These are phyloP conservation scores for Aspergillus wentii DNA, from an alignment of 495 filamentous ascomycete species.

Conservation along the genomic window DNA sequence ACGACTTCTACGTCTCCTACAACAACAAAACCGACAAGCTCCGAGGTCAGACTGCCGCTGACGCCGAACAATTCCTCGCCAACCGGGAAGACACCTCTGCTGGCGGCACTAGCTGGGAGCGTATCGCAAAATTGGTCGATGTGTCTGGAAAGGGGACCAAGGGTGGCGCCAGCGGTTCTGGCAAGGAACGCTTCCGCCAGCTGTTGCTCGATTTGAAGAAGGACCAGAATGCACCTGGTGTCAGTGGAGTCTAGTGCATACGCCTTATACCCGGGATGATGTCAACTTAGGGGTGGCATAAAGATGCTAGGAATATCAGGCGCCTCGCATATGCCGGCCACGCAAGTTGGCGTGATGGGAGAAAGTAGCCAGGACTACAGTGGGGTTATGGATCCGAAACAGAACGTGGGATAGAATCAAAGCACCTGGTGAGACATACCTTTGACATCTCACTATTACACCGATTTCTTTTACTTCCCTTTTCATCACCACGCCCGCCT, in stretches of 20 bases:
- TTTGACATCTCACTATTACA: too few relatives aligned
- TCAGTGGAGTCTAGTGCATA: constrained; percentile 46
- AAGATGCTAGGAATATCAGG: too few relatives aligned
- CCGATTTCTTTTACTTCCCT: too few relatives aligned
- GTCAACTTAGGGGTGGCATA: too few relatives aligned
- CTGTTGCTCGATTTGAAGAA: constrained; percentile 82
- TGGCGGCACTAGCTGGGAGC: constrained; percentile 96
- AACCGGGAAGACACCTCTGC: constrained; percentile 85
- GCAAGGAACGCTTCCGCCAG: constrained; percentile 94
- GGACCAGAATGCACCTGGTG: constrained; percentile 90
- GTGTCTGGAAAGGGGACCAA: constrained; percentile 86
- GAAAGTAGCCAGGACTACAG: too few relatives aligned
- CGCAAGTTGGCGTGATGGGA: too few relatives aligned
- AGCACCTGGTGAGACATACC: constrained; percentile 5
- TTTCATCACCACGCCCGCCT: too few relatives aligned
- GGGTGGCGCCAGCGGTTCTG: constrained; percentile 79
- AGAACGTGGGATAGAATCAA: too few relatives aligned
- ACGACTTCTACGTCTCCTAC: constrained; percentile 99
- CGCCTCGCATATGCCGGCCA: too few relatives aligned
- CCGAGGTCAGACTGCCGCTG: constrained; percentile 75
- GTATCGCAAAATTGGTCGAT: constrained; percentile 94
- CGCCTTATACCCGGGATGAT: too few relatives aligned
- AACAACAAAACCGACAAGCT: constrained; percentile 93
- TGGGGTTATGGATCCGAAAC: not conserved
- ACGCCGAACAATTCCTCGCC: constrained; percentile 91